Evolutionary conservation across 441 rosid genomes (phyloP).

Genomic region (Viola pubescens): DNA sequence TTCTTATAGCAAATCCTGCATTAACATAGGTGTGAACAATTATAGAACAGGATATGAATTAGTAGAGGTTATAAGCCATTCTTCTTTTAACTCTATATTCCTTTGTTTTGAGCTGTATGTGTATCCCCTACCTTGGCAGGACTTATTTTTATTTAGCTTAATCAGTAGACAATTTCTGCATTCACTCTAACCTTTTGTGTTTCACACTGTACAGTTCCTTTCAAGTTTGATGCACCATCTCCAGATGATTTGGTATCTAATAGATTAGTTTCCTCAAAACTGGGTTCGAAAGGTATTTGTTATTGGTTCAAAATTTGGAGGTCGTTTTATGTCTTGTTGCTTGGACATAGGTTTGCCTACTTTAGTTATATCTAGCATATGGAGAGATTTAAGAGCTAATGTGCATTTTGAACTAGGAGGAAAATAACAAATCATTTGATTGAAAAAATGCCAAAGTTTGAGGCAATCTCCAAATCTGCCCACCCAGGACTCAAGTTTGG

Average conservation of each 20-base stretch:
- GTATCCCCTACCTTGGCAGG: slow-evolving; percentile 11
- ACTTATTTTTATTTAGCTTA: slow-evolving; percentile 11
- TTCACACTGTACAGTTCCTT: slow-evolving; percentile 48
- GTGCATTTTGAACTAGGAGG: not conserved
- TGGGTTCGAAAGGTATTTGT: slow-evolving; percentile 52
- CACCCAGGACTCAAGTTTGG: not conserved
- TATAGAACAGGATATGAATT: slow-evolving; percentile 24
- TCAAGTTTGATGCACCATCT: slow-evolving; percentile 88
- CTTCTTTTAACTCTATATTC: slow-evolving; percentile 15
- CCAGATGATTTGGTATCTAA: slow-evolving; percentile 74
- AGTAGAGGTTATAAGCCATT: slow-evolving; percentile 14
- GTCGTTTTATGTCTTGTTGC: slow-evolving; percentile 7
- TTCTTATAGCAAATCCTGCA: slow-evolving; percentile 29
- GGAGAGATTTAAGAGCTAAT: too few species aligned
- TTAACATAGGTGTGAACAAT: slow-evolving; percentile 62
- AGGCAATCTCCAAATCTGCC: not conserved
- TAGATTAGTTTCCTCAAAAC: slow-evolving; percentile 50
- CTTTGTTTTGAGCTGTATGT: slow-evolving; percentile 11
- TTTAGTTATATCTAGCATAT: too few species aligned
- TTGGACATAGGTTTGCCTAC: not conserved
- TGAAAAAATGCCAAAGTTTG: not conserved
- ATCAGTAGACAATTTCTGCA: not conserved
- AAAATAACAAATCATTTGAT: not conserved
- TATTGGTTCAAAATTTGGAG: slow-evolving; percentile 14
- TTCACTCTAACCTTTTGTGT: slow-evolving; percentile 24